These are phyloP conservation scores for Catenaria anguillulae DNA, from an alignment of 371 early-diverging fungal species.

Conservation along the genomic window DNA sequence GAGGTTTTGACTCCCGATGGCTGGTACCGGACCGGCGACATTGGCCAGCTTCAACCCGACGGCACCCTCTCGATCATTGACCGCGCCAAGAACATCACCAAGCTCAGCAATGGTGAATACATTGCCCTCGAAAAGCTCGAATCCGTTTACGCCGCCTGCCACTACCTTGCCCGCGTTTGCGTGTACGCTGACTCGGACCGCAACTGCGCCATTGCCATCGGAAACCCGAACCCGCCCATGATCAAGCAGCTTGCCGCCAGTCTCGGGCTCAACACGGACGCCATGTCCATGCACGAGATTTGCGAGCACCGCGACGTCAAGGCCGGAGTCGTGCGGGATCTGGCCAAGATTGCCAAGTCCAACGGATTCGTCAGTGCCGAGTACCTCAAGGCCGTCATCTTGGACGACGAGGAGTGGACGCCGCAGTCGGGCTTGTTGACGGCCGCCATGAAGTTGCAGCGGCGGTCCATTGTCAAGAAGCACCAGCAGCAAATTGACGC, in stretches of 20 bases:
- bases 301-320: background rate
- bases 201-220: background rate
- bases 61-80: conserved; percentile 44
- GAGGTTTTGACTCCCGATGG: conserved; percentile 36
- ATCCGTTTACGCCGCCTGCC: conserved; percentile 66
- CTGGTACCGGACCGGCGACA: conserved; percentile 92
- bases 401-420: conserved; percentile 70
- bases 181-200: conserved; percentile 29
- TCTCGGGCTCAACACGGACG: background rate
- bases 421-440: conserved; percentile 70
- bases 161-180: conserved; percentile 65
- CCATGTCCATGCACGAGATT: background rate
- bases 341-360: conserved; percentile 22
- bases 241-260: background rate
- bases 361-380: conserved; percentile 57
- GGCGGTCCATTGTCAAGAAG: conserved; percentile 48
- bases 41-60: conserved; percentile 53
- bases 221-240: background rate
- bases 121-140: conserved; percentile 87
- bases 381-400: conserved; percentile 41
- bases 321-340: conserved; percentile 17
- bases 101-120: conserved; percentile 83
- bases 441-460: conserved; percentile 84
- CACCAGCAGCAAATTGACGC: conserved; percentile 43
- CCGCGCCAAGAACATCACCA: conserved; percentile 75